Percentiles rank a stretch among this genome's conserved stretches.
Evolutionary conservation across 23 red algal genomes (phyloP).

Genomic region (Gracilariopsis chorda): DNA sequence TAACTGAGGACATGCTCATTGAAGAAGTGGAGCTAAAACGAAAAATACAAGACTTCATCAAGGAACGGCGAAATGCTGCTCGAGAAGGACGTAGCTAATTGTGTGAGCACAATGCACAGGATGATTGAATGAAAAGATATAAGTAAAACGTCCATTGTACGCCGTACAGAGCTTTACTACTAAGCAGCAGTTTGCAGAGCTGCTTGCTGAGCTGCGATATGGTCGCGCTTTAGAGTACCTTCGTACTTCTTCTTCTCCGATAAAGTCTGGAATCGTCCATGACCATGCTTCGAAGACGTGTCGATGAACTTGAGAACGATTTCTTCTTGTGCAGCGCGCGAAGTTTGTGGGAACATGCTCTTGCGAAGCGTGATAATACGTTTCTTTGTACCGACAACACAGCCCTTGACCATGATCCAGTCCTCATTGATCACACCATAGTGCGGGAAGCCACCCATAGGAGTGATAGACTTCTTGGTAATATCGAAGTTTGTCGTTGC

Average conservation of each 20-base stretch:
- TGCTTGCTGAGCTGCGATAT: conserved; percentile 12
- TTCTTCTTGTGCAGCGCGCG: conserved; percentile 85
- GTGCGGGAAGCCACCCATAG: conserved; percentile 98
- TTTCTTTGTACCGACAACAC: conserved; percentile 85
- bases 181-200: background rate
- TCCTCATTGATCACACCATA: conserved; percentile 98
- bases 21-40: conserved; percentile 79
- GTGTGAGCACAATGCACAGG: too few species aligned
- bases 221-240: conserved; percentile 83
- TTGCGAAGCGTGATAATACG: conserved; percentile 94
- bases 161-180: background rate
- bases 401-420: conserved; percentile 94
- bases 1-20: conserved; percentile 82
- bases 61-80: background rate
- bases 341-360: conserved; percentile 81
- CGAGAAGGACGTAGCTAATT: background rate
- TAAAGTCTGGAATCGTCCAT: conserved; percentile 97
- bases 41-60: conserved; percentile 64
- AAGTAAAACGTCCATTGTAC: background rate
- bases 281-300: conserved; percentile 94
- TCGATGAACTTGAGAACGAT: conserved; percentile 98
- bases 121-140: too few species aligned
- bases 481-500: conserved; percentile 97
- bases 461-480: conserved; percentile 96
- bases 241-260: conserved; percentile 95